Percentiles rank a stretch among this genome's conserved stretches.
Evolutionary conservation across 768 basidiomycete genomes (phyloP).

Genomic region (Strobilomyces dryophilus): DNA sequence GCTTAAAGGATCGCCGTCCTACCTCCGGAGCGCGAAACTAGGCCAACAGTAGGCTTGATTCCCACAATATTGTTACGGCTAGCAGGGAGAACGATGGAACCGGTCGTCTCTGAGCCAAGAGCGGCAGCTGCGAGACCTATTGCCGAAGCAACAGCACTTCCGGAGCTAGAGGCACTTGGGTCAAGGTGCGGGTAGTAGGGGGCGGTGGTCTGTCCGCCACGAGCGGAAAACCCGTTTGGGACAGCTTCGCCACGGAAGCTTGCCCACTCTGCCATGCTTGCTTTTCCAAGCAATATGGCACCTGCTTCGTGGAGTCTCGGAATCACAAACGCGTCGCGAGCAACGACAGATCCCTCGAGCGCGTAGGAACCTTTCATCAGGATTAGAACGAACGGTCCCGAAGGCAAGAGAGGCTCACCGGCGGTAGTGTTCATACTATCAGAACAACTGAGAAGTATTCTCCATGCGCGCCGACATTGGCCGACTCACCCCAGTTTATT

Average conservation of each 20-base stretch:
- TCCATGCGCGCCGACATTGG: background rate
- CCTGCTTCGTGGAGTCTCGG: slow-evolving; percentile 31
- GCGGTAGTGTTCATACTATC: slow-evolving; percentile 46
- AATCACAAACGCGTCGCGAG: slow-evolving; percentile 32
- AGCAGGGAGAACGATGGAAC: slow-evolving; percentile 46
- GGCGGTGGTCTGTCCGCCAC: slow-evolving; percentile 41
- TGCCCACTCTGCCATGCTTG: slow-evolving; percentile 42
- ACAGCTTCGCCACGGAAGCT: slow-evolving; percentile 34
- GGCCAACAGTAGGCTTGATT: slow-evolving; percentile 41
- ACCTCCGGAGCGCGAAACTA: slow-evolving; percentile 38
- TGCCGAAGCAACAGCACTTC: slow-evolving; percentile 40
- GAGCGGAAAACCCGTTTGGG: slow-evolving; percentile 42
- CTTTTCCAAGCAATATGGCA: slow-evolving; percentile 39
- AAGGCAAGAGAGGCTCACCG: slow-evolving; percentile 35
- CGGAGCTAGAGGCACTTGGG: slow-evolving; percentile 40
- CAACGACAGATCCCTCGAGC: slow-evolving; percentile 37
- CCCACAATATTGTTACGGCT: slow-evolving; percentile 42
- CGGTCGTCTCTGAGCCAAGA: slow-evolving; percentile 47
- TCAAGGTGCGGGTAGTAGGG: slow-evolving; percentile 41
- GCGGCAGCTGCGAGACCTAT: slow-evolving; percentile 42
- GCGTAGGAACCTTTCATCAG: slow-evolving; percentile 31
- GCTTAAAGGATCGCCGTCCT: background rate
- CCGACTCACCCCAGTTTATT: slow-evolving; percentile 23
- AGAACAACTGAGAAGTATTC: background rate
- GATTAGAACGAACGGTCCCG: background rate